Base-by-base conservation (phyloP, 2,329 filamentous ascomycete species). In the Emmonsiellopsis sp. region DNA sequence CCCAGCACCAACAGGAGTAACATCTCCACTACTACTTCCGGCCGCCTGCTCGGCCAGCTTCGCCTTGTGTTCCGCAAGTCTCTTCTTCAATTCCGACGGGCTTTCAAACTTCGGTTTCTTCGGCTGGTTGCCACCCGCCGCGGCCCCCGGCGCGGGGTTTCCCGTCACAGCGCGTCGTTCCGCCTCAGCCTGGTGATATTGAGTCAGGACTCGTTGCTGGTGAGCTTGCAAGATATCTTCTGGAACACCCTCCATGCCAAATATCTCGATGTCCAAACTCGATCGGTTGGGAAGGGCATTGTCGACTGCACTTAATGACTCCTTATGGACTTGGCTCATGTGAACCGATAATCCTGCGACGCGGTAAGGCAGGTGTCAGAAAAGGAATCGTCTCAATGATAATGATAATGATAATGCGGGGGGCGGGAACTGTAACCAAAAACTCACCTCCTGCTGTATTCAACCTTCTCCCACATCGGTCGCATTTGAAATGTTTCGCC, bases 401-500 rank as follows among this genome's bases (percentile, higher is more conserved):
- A n/a, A 20, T 32, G 38, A 32, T 43, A 42, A 37, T 11, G 9
- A 26, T 9, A 43, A 43, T 7, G 30, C n/a, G 9, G 26, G 3
- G 15, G 15, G n/a, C 3, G 15, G 11, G 26, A 8, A 20, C 9
- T 20, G 3, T 11, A 13, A 26, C 10, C n/a, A 16, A 43, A 32
- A 42, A 69, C 81, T 66, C 72, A 94, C 90, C 93, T 80, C 93
- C 93, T 42, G 91, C 91, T 1, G 93, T 98, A 68, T 95, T 96
- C 53, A 98, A 74, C 61, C 91, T 81, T 59, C 93, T 83, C 51
- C 85, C 85, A 70, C 93, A 98, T 74, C 86, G 78, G 63, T 95
- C 89, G 74, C 93, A 98, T 73, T 95, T 96, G 79, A 95, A 97
- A 72, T 98, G 93, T 73, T 97, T 97, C n/a, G 92, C 91, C 70